Conservation (phyloP, 1,139 yeast genomes). For the Starmera stellimalicola region DNA sequence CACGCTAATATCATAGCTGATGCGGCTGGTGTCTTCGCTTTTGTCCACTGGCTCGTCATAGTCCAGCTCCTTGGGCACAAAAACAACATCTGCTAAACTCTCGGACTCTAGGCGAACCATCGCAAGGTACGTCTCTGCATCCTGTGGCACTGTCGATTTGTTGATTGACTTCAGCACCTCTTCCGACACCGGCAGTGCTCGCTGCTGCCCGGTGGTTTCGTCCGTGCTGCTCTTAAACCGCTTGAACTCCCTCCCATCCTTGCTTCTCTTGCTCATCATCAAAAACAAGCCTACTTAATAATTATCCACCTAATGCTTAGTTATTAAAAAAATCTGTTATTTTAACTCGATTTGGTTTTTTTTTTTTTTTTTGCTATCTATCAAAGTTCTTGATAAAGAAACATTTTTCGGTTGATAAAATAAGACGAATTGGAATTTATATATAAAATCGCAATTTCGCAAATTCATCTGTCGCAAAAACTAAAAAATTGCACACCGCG, state of each 20-base stretch:
- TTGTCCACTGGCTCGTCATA: slow-evolving; percentile 6
- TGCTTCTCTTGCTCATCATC: slow-evolving; percentile 2
- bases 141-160: slow-evolving; percentile 12
- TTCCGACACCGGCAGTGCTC: slow-evolving; percentile 15
- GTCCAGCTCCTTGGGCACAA: slow-evolving; percentile 5
- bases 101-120: slow-evolving; percentile 16
- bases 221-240: slow-evolving; percentile 15
- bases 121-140: slow-evolving; percentile 19
- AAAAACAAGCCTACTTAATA: slow-evolving; percentile 6
- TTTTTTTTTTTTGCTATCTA: too few relatives aligned
- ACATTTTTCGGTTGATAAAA: too few relatives aligned
- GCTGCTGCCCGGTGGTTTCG: slow-evolving; percentile 14
- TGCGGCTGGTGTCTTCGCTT: neutral
- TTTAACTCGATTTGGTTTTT: too few relatives aligned
- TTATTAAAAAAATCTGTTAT: too few relatives aligned
- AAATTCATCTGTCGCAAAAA: too few relatives aligned
- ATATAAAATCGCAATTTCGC: too few relatives aligned
- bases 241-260: slow-evolving; percentile 7
- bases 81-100: slow-evolving; percentile 14
- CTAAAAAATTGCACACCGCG: too few relatives aligned
- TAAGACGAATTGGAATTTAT: too few relatives aligned
- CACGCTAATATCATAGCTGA: neutral
- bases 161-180: slow-evolving; percentile 9
- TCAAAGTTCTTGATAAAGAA: too few relatives aligned
- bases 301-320: too few relatives aligned